Evolutionary conservation across 352 stramenopile genomes (phyloP), one percentile per base, ranked within the genome.

Genomic region (Globisporangium barbulae): DNA sequence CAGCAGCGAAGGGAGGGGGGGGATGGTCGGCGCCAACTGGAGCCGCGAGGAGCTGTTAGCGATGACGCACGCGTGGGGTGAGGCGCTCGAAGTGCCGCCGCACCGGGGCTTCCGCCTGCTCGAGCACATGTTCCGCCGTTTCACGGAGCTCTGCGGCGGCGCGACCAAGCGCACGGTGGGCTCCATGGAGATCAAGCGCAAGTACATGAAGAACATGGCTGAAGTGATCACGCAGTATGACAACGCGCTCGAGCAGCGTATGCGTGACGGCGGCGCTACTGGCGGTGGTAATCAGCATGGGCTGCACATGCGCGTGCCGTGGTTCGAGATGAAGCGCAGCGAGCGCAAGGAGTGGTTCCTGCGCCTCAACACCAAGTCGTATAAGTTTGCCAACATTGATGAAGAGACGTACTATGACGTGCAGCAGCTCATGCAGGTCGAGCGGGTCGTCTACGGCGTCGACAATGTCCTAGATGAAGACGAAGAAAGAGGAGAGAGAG

Each of bases 121-220:
- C 17, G 58, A 63, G 31, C 10, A 17, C 45, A 63, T 63, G 42
- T 56, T 63, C n/a, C 44, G 31, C 31, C 58, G 58, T 17, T 63
- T 63, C 45, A 45, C 45, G 19, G 30, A 48, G 58, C 58, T 54
- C 4, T 45, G 58, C 22, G 58, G 58, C 19, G 30, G 44, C 17
- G 1, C 21, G 10, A 54, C 58, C 7, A 21, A 35, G n/a, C 58
- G 58, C 42, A 55, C 58, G 1, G 44, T 54, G 2, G 58, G 58
- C 30, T 63, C 58, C 9, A 54, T 63, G 44, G 31, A 49, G 44
- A 63, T 63, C 45, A 63, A 63, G 58, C 58, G 58, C 31, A 63
- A 63, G 58, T 63, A 63, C 31, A 63, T 63, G 58, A 63, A 63
- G 45, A 63, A 63, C 58, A 63, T 63, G 58, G 58, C 39, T 5